Percentiles rank a stretch among this genome's conserved stretches.
Evolutionary conservation across 768 basidiomycete species (phyloP).

Genomic region (Hypholoma fasciculare): DNA sequence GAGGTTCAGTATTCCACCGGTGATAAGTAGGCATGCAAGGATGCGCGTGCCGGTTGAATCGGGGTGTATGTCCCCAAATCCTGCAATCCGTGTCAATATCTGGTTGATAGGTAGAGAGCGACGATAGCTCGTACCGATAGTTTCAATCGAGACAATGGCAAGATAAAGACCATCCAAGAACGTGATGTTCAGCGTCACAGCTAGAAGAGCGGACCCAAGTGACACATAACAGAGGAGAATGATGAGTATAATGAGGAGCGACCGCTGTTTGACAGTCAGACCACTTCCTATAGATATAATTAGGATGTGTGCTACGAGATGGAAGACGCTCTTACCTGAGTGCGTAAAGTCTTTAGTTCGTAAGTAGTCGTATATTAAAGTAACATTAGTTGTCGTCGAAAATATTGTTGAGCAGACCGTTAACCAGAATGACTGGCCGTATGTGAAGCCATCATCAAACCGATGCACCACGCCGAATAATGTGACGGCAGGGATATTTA

Average conservation of each 20-base stretch:
- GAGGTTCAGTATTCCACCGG: constrained; percentile 62
- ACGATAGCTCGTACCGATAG: constrained; percentile 41
- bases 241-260: constrained; percentile 79
- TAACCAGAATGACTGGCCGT: constrained; percentile 74
- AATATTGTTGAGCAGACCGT: constrained; percentile 73
- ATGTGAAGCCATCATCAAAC: constrained; percentile 67
- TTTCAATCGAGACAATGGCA: constrained; percentile 72
- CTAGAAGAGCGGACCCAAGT: constrained; percentile 63
- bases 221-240: constrained; percentile 72
- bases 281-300: constrained; percentile 58
- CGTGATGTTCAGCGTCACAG: constrained; percentile 49
- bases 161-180: constrained; percentile 83
- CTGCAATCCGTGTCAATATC: constrained; percentile 27
- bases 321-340: constrained; percentile 44
- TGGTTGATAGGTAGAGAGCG: not conserved
- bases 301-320: not conserved
- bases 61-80: constrained; percentile 79
- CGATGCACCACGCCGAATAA: constrained; percentile 65
- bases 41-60: constrained; percentile 48
- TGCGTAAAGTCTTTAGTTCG: constrained; percentile 60
- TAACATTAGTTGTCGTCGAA: constrained; percentile 65
- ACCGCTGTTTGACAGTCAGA: constrained; percentile 76
- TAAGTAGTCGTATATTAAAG: constrained; percentile 61
- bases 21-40: constrained; percentile 58
- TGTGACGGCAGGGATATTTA: constrained; percentile 62